Evolutionary conservation across 1,284 basidiomycete genomes (phyloP).

Genomic region (Boletus semigastroideus): DNA sequence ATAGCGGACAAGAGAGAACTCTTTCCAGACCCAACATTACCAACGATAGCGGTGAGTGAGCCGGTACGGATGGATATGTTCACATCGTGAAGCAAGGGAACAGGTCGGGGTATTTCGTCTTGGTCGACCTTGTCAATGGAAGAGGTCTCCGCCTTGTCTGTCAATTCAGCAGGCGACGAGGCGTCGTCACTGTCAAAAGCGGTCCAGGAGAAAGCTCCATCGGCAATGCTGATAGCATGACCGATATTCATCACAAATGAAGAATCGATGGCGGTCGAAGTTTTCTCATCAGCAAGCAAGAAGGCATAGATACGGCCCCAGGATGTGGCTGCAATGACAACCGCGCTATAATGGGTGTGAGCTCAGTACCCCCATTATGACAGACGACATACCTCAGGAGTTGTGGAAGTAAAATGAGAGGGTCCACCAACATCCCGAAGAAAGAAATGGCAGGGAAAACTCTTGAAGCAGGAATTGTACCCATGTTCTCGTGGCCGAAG

Average conservation of each 20-base stretch:
- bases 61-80: conserved; percentile 46
- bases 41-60: conserved; percentile 52
- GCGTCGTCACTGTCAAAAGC: conserved; percentile 4
- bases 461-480: conserved; percentile 18
- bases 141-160: conserved; percentile 8
- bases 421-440: conserved; percentile 33
- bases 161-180: background rate
- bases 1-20: conserved; percentile 44
- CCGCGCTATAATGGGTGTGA: conserved; percentile 25
- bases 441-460: conserved; percentile 32
- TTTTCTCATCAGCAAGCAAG: conserved; percentile 29
- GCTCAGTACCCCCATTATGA: background rate
- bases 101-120: conserved; percentile 11
- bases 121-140: conserved; percentile 11
- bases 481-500: conserved; percentile 31
- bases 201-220: conserved; percentile 29
- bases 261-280: background rate
- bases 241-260: conserved; percentile 12
- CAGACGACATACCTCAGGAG: conserved; percentile 20
- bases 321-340: conserved; percentile 35
- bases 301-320: conserved; percentile 30
- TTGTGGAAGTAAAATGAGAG: conserved; percentile 30
- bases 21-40: conserved; percentile 40
- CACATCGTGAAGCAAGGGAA: conserved; percentile 38
- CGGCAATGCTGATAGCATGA: conserved; percentile 20